phyloP scores from a whole-genome alignment of 2,329 filamentous ascomycete species.

The Aspergillus intermedius region DNA sequence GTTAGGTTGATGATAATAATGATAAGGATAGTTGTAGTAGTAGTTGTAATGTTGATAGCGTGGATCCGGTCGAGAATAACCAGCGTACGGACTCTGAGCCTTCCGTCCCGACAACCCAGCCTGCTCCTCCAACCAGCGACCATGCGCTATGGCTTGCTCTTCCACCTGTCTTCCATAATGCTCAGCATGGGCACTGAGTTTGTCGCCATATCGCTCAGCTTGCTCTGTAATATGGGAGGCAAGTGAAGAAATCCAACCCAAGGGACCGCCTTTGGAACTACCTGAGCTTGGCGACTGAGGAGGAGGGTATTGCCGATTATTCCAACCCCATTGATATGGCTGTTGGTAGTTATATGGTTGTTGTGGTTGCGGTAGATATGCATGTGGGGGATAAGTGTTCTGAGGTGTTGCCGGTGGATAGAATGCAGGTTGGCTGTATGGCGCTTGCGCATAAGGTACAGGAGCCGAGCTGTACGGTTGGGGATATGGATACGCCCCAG shows the following conservation, averaged over 20 bases:
- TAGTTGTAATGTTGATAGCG: conserved; percentile 9
- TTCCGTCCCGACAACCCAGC: conserved; percentile 25
- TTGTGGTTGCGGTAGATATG: conserved; percentile 17
- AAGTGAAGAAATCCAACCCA: conserved; percentile 30
- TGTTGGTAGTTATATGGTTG: conserved; percentile 15
- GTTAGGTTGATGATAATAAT: conserved; percentile 1
- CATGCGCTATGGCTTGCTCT: conserved; percentile 32
- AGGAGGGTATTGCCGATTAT: conserved; percentile 16
- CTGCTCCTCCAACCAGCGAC: conserved; percentile 34
- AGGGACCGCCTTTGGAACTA: conserved; percentile 20
- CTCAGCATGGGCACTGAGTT: conserved; percentile 28
- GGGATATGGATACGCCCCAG: conserved; percentile 4
- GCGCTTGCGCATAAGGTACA: conserved; percentile 8
- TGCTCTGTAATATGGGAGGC: conserved; percentile 30
- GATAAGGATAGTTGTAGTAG: conserved; percentile 7
- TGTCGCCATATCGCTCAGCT: conserved; percentile 28
- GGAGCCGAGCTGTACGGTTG: conserved; percentile 10
- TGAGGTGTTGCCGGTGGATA: conserved; percentile 10
- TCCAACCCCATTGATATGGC: conserved; percentile 23
- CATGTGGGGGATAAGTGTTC: conserved; percentile 15
- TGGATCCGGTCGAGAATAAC: conserved; percentile 10
- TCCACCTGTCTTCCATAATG: conserved; percentile 34
- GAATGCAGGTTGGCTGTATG: conserved; percentile 18
- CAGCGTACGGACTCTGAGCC: conserved; percentile 11
- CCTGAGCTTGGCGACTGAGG: conserved; percentile 15